Base-by-base conservation (phyloP, 495 filamentous ascomycete genomes). In the Talaromyces adpressus region DNA sequence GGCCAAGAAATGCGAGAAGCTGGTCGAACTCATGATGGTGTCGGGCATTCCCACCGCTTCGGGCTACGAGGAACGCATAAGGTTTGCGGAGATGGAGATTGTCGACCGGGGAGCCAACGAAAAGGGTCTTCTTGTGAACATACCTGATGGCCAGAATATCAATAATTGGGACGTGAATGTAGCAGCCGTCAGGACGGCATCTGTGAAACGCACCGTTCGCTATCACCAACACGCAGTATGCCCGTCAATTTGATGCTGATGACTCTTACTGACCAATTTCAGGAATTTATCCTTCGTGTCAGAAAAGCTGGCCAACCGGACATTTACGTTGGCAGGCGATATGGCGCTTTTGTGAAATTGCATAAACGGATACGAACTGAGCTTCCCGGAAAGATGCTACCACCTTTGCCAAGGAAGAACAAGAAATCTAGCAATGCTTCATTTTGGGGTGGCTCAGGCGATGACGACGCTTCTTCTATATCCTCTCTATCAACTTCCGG, bases 21-120 rank as follows among this genome's bases (percentile, higher is more conserved):
- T 98, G 59, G 89, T 98, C 30, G 94, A 98, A 77, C 79, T 98
- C 63, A 98, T 98, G 94, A 97, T 98, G 92, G 95, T 98, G 18
- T 97, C 92, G 4, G 94, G 95, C 4, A 88, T 98, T 56, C 92
- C 90, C 22, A 98, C 94, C 2, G 92, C 94, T 16, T 97, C 92
- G 18, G 94, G 94, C 2, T 98, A 98, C 69, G 94, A 98, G 75
- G 94, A 98, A 73, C 84, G 94, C 18, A 96, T 98, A 66, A 84
- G 91, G 41, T 98, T 98, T 70, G 90, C 92, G 0, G 94, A 98
- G 75, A 88, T 98, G 73, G 94, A 98, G 71, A 90, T 97, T 20
- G 91, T 98, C 18, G 94, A 98, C 65, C 84, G 92, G 47, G 90
- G 93, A 22, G 93, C 94, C 12, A 92, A 95, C 68, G 91, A 96